phyloP scores from a whole-genome alignment of 306 rosid genomes.

The cucumber (Cucumis sativus) region Cucumber_9930_V3 NC_026657.2:35657001-35657500 shows the following conservation, averaged over 20 bases:
- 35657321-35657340: neutral
- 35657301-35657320: neutral
- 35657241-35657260: neutral
- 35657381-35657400: neutral
- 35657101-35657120: neutral
- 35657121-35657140: neutral
- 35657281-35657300: neutral
- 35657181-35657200: neutral
- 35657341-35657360: neutral
- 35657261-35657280: neutral
- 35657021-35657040: conserved; percentile 65
- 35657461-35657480: neutral
- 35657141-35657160: neutral
- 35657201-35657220: neutral
- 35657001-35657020: conserved; percentile 48
- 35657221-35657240: neutral
- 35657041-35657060: conserved; percentile 49
- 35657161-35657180: neutral
- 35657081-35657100: neutral
- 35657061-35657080: neutral
- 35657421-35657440: neutral
- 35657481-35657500: neutral
- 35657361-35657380: neutral
- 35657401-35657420: neutral
- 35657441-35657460: neutral